These are phyloP conservation scores for Musa balbisiana DNA, from an alignment of 202 grass and related monocot genomes.

Conservation along the genomic window DNA sequence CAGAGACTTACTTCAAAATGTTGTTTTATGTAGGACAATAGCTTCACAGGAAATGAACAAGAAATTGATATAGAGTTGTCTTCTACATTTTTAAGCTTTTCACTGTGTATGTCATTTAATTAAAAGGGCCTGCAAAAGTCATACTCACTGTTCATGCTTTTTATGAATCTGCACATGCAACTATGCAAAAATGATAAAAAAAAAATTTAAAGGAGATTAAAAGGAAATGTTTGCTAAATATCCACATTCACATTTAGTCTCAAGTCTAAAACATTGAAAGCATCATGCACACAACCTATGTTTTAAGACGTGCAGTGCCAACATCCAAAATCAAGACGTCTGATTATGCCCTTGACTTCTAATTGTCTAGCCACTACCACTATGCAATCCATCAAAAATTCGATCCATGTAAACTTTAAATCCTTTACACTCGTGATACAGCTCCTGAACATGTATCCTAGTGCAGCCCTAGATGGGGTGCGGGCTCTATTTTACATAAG, in stretches of 20 bases:
- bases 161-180: not conserved
- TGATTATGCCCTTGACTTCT: not conserved
- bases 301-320: not conserved
- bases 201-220: not conserved
- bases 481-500: too few species aligned
- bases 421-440: not conserved
- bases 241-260: not conserved
- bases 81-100: not conserved
- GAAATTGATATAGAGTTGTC: not conserved
- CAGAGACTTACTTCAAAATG: not conserved
- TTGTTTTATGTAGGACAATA: not conserved
- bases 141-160: not conserved
- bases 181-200: too few species aligned
- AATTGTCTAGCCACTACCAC: not conserved
- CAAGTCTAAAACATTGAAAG: not conserved
- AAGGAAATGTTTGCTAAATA: not conserved
- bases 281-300: not conserved
- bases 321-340: not conserved
- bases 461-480: too few species aligned
- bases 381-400: not conserved
- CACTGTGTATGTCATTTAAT: not conserved
- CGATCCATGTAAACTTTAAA: too few species aligned
- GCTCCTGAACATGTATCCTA: not conserved
- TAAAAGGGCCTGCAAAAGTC: not conserved
- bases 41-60: not conserved